A percentile compares a stretch with the other conserved stretches of the same genome.
Evolutionary conservation across 768 basidiomycete genomes (phyloP).

Genomic region (Lyophyllum atratum): DNA sequence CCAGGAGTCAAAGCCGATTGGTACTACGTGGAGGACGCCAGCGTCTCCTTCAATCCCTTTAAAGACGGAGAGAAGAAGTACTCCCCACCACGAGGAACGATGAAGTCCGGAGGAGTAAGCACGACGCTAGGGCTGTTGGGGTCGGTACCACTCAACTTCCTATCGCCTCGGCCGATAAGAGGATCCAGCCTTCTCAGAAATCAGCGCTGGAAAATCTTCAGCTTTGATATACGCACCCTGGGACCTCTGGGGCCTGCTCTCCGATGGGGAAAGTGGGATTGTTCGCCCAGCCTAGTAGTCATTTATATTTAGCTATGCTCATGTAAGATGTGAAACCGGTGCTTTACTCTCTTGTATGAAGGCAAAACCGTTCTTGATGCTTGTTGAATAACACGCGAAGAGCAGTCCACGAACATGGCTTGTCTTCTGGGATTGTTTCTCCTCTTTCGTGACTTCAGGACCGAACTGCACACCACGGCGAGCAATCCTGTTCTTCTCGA

Average conservation of each 20-base stretch:
- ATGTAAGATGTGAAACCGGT: neutral
- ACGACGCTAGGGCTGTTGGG: conserved; percentile 31
- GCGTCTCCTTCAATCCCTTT: conserved; percentile 41
- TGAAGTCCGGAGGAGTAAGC: conserved; percentile 37
- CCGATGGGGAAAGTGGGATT: conserved; percentile 34
- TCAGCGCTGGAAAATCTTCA: neutral
- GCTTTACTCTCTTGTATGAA: conserved; percentile 43
- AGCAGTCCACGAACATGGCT: conserved; percentile 48
- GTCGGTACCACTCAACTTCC: conserved; percentile 30
- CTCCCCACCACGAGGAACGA: conserved; percentile 50
- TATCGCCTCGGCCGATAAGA: conserved; percentile 39
- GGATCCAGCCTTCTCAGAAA: conserved; percentile 46
- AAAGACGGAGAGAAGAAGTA: conserved; percentile 56
- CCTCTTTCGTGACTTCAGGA: conserved; percentile 45
- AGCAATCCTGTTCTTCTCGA: conserved; percentile 40
- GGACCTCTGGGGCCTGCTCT: conserved; percentile 23
- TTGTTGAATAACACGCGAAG: conserved; percentile 46
- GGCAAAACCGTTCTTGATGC: conserved; percentile 40
- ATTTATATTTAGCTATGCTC: neutral
- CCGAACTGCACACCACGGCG: conserved; percentile 55
- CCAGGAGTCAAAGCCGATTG: too few species aligned
- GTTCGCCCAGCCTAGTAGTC: conserved; percentile 39
- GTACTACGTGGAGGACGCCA: too few species aligned
- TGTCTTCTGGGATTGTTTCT: conserved; percentile 38
- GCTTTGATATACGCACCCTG: conserved; percentile 28